phyloP scores from a whole-genome alignment of 2,329 filamentous ascomycete species.

The Ploettnerulaceae sp. region DNA sequence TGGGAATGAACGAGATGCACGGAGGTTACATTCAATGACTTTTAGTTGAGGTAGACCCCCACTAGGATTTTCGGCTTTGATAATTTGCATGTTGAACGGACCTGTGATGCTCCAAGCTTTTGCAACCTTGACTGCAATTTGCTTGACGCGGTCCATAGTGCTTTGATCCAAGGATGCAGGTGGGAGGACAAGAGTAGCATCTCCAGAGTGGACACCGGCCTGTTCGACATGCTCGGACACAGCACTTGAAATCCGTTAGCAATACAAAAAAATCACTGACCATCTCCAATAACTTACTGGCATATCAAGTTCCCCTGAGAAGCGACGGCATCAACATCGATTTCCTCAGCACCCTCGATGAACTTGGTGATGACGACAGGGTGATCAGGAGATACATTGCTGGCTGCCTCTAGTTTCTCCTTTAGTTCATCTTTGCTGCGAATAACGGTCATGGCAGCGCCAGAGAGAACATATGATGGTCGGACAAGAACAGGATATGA shows the following conservation, averaged over 20 bases:
- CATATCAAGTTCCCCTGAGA: conserved; percentile 80
- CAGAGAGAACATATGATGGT: conserved; percentile 91
- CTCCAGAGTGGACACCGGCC: conserved; percentile 95
- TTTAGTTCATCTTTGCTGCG: conserved; percentile 82
- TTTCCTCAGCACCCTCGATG: conserved; percentile 94
- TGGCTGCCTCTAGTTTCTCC: conserved; percentile 88
- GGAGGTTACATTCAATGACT: conserved; percentile 97
- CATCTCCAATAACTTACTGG: conserved; percentile 48
- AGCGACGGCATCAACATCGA: conserved; percentile 91
- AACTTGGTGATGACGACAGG: conserved; percentile 98
- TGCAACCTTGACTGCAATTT: conserved; percentile 92
- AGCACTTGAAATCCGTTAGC: conserved; percentile 41
- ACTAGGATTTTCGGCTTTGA: conserved; percentile 77
- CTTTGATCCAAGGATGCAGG: conserved; percentile 72
- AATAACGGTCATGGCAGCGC: conserved; percentile 98
- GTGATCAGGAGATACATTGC: conserved; percentile 89
- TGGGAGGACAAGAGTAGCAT: conserved; percentile 90
- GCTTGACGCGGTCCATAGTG: conserved; percentile 84
- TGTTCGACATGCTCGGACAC: conserved; percentile 95
- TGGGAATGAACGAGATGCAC: conserved; percentile 95
- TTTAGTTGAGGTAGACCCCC: conserved; percentile 75
- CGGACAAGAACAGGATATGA: conserved; percentile 93
- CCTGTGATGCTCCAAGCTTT: conserved; percentile 96
- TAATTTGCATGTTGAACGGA: conserved; percentile 99
- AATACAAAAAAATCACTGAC: no score